Percentiles rank a stretch among this genome's conserved stretches.
Evolutionary conservation across 441 rosid genomes (phyloP).

Genomic region (Syzygium malaccense): DNA sequence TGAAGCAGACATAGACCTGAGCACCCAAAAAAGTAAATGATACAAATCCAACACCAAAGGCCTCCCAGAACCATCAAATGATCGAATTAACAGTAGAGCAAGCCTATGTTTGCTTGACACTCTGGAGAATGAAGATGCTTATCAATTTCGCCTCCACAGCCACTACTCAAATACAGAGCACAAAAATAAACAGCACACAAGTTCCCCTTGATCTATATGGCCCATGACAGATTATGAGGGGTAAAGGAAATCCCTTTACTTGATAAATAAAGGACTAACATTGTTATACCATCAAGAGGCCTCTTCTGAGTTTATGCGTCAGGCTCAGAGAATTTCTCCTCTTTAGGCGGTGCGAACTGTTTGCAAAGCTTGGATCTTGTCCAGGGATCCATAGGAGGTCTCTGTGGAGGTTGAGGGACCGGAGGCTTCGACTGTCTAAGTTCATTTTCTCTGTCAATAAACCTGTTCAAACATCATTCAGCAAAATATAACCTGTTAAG

Average conservation of each 20-base stretch:
- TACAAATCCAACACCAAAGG: neutral
- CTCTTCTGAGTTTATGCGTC: constrained; percentile 24
- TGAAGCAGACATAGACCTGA: neutral
- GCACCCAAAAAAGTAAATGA: neutral
- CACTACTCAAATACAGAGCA: neutral
- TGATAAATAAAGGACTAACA: neutral
- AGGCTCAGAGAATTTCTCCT: constrained; percentile 49
- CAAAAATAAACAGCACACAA: neutral
- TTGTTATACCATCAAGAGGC: neutral
- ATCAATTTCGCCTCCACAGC: neutral
- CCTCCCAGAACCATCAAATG: neutral
- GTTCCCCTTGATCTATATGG: neutral
- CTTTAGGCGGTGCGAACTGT: constrained; percentile 83
- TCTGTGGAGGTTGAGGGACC: constrained; percentile 57
- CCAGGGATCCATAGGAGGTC: constrained; percentile 77
- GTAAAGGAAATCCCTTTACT: neutral
- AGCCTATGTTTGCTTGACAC: neutral
- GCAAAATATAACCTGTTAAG: neutral
- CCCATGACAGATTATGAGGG: neutral
- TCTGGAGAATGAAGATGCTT: neutral
- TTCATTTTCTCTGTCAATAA: constrained; percentile 84
- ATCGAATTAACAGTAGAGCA: neutral
- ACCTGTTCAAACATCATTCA: constrained; percentile 29
- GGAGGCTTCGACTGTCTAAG: constrained; percentile 82
- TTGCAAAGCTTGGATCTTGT: constrained; percentile 54